phyloP scores from a whole-genome alignment of 2,329 filamentous ascomycete genomes.

The Chaetothyriales sp. region DNA sequence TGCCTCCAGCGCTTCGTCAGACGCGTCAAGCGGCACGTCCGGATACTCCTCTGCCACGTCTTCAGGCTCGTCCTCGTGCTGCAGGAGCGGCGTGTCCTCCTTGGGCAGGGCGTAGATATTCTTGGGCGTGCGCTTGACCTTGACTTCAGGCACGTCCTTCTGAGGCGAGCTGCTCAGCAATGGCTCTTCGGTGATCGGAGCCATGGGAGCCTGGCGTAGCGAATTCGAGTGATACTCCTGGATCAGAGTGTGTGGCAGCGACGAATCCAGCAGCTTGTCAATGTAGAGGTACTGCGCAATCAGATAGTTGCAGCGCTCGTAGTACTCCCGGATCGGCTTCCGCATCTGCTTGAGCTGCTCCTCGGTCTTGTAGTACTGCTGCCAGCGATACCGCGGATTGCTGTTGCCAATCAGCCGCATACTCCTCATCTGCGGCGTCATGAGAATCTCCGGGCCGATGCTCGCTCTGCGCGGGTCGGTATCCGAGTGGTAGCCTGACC shows the following conservation, averaged over 20 bases:
- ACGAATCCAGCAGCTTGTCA: constrained; percentile 76
- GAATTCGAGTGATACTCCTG: constrained; percentile 60
- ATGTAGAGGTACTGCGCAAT: constrained; percentile 91
- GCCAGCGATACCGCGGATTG: constrained; percentile 73
- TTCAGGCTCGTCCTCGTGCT: constrained; percentile 18
- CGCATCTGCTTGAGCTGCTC: constrained; percentile 57
- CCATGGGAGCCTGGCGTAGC: constrained; percentile 46
- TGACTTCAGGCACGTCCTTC: constrained; percentile 18
- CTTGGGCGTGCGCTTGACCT: constrained; percentile 64
- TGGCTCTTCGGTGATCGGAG: constrained; percentile 61
- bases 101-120: constrained; percentile 64
- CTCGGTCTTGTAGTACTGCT: constrained; percentile 70
- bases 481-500: not conserved
- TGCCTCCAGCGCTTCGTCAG: constrained; percentile 44
- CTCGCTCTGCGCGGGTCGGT: constrained; percentile 12
- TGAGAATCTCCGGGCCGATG: constrained; percentile 16
- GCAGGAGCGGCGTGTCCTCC: constrained; percentile 52
- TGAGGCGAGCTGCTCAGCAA: constrained; percentile 20
- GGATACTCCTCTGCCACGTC: constrained; percentile 9
- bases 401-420: constrained; percentile 78
- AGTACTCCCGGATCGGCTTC: constrained; percentile 66
- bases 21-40: constrained; percentile 25
- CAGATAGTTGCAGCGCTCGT: constrained; percentile 74
- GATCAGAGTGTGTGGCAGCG: constrained; percentile 77
- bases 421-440: constrained; percentile 31